Evolutionary conservation across 257 asterid genomes (phyloP), one percentile per base, ranked within the genome.

Genomic region (Solanum tarapatanum): DNA sequence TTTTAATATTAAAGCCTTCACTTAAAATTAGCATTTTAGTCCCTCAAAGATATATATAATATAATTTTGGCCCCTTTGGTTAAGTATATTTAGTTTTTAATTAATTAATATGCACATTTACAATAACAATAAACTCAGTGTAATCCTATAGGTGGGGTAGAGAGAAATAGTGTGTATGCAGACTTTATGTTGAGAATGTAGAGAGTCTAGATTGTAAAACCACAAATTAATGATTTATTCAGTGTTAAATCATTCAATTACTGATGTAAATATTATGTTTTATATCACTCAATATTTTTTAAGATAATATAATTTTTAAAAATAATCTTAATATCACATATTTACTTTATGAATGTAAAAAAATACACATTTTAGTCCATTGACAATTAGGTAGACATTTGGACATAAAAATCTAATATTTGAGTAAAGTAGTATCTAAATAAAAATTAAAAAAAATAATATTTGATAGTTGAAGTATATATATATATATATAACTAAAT

Each of bases 301-400:
- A 60, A 60, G 12, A 8, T 23, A 24, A n/a, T 23, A 1, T 0
- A 64, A 2, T 64, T 64, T 64, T 64, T n/a, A 0, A 64, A 64
- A 64, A 24, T 24, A n/a, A 64, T 24, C 2, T n/a, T 2, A 64
- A 24, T 64, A 24, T 11, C 72, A 64, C 17, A 24, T 64, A 24
- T 64, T 64, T 64, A 28, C 70, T 62, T 62, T n/a, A 62, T 62
- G 30, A n/a, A 10, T 62, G 30, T 10, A 62, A 4, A 62, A 62
- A 62, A n/a, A 4, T n/a, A n/a, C 3, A 4, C 30, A 1, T 62
- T 24, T n/a, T 62, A 23, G 30, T 62, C 0, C 0, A 62, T 62
- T 62, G 30, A 62, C 0, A n/a, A n/a, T 2, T n/a, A 21, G 26
- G 6, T 60, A 0, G 0, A 21, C 1, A 0, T 9, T 9, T 23